These are phyloP conservation scores for Terana coerulea DNA, from an alignment of 768 basidiomycete species.

Conservation along the genomic window DNA sequence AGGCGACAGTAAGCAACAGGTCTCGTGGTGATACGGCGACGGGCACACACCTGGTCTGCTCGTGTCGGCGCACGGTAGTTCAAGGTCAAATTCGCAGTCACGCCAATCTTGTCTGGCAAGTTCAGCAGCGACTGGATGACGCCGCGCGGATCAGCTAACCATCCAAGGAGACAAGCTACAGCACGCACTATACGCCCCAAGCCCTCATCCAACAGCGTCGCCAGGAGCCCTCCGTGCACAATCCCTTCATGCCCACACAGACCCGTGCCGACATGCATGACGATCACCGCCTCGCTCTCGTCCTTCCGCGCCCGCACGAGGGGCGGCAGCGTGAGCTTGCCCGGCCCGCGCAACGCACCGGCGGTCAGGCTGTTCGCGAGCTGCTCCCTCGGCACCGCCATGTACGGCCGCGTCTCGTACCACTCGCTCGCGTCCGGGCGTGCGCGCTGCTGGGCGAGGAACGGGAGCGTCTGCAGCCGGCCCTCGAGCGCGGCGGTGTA, in stretches of 20 bases:
- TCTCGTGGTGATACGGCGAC: background rate
- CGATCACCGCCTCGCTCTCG: constrained; percentile 64
- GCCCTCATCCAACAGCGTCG: constrained; percentile 86
- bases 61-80: constrained; percentile 85
- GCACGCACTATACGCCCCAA: constrained; percentile 73
- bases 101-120: constrained; percentile 85
- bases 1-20: background rate
- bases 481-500: constrained; percentile 62
- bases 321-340: constrained; percentile 77
- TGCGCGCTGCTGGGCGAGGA: constrained; percentile 49
- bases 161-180: background rate
- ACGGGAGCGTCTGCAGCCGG: constrained; percentile 59
- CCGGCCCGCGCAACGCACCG: constrained; percentile 84
- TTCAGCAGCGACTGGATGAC: constrained; percentile 70
- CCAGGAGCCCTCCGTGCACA: constrained; percentile 88
- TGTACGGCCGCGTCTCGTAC: constrained; percentile 80
- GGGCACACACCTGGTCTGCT: constrained; percentile 68
- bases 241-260: constrained; percentile 95
- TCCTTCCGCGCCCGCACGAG: constrained; percentile 71
- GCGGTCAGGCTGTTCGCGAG: constrained; percentile 82
- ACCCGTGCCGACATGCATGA: constrained; percentile 82
- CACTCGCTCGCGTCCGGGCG: constrained; percentile 50
- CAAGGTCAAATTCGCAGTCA: constrained; percentile 81
- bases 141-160: background rate
- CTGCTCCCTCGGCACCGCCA: constrained; percentile 61